Evolutionary conservation across 148 eudicot genomes (phyloP).

Genomic region (Camellia sinensis): DNA sequence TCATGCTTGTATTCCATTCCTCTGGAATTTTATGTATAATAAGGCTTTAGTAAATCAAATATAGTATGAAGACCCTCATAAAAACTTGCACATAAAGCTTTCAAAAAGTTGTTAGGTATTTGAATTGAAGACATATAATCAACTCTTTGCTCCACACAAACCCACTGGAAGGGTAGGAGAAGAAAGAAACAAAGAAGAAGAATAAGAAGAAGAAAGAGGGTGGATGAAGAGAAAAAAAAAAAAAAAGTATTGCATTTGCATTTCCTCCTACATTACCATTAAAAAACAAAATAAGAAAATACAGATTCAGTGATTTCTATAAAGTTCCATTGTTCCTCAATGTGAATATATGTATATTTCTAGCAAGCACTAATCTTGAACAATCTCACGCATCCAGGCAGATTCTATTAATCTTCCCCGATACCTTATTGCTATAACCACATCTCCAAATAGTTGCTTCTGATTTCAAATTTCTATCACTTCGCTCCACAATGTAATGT

Average conservation of each 20-base stretch:
- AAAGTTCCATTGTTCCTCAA: not conserved
- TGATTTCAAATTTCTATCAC: no score
- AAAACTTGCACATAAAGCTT: not conserved
- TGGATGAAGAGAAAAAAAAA: not conserved
- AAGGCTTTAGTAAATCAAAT: not conserved
- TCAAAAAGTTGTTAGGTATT: not conserved
- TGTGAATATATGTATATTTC: not conserved
- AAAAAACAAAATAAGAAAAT: no score
- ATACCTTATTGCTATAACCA: no score
- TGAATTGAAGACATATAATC: not conserved
- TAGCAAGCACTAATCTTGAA: not conserved
- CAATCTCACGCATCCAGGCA: not conserved
- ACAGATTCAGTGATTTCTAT: not conserved
- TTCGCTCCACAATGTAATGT: no score
- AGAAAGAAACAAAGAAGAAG: not conserved
- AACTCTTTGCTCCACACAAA: not conserved
- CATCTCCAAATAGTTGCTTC: no score
- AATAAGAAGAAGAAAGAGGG: no score
- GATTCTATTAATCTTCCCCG: not conserved
- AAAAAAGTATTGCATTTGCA: not conserved
- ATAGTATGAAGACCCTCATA: not conserved
- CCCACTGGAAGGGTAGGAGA: not conserved
- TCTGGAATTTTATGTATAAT: slow-evolving; percentile 28
- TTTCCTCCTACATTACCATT: not conserved
- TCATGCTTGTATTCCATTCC: slow-evolving; percentile 37